Conservation (phyloP, 768 basidiomycete species). For the Lentinula boryana region DNA sequence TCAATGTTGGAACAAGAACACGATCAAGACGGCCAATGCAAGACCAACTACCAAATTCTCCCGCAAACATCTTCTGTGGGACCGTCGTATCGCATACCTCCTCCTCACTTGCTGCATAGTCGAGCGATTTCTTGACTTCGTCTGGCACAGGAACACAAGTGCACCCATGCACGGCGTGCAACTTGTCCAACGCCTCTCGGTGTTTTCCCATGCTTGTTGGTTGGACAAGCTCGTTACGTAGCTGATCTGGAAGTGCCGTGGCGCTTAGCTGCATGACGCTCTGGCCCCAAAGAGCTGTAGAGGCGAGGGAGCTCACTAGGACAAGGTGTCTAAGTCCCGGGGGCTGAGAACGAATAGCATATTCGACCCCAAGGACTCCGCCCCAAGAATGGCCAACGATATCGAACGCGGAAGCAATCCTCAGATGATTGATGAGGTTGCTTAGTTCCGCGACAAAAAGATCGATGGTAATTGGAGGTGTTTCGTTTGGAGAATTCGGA, state of each 20-base stretch:
- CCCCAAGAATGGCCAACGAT: conserved; percentile 57
- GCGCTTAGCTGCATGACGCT: conserved; percentile 13
- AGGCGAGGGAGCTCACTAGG: conserved; percentile 24
- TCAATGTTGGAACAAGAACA: conserved; percentile 31
- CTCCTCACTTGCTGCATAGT: not conserved
- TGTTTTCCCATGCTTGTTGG: conserved; percentile 29
- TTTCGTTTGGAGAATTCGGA: not conserved
- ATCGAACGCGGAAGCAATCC: conserved; percentile 32
- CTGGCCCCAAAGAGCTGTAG: conserved; percentile 19
- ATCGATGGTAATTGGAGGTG: conserved; percentile 29
- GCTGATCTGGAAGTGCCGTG: conserved; percentile 13
- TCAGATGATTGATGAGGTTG: conserved; percentile 38
- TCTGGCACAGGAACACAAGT: conserved; percentile 26
- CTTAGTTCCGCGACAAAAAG: conserved; percentile 51
- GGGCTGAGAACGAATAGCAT: conserved; percentile 31
- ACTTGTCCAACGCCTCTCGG: conserved; percentile 18
- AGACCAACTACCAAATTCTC: conserved; percentile 39
- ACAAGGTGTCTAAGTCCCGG: conserved; percentile 29
- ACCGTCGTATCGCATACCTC: not conserved
- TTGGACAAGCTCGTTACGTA: conserved; percentile 18
- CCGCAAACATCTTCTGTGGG: conserved; percentile 32
- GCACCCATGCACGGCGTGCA: conserved; percentile 29
- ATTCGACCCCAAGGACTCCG: conserved; percentile 41
- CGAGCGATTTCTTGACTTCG: conserved; percentile 21
- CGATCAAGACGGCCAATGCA: conserved; percentile 36